phyloP scores from a whole-genome alignment of 768 basidiomycete species.

The Mycena maculata region DNA sequence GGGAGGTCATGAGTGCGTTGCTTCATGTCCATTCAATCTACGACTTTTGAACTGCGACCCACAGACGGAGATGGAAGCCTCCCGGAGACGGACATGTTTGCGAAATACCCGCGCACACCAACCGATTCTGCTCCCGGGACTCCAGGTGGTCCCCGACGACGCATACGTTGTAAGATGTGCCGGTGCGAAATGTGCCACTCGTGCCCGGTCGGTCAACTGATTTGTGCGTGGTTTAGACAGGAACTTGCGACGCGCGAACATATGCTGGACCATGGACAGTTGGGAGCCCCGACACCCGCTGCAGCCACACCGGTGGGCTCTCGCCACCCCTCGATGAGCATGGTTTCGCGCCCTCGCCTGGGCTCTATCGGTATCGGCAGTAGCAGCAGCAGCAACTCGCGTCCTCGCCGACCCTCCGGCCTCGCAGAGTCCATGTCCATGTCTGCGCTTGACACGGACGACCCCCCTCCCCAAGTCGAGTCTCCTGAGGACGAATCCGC shows the following conservation, averaged over 20 bases:
- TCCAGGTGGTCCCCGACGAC: conserved; percentile 59
- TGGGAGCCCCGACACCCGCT: conserved; percentile 75
- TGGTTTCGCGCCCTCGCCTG: conserved; percentile 39
- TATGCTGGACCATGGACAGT: conserved; percentile 90
- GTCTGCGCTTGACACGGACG: conserved; percentile 51
- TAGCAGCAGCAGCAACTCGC: conserved; percentile 28
- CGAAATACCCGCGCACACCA: conserved; percentile 75
- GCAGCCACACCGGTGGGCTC: conserved; percentile 60
- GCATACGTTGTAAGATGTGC: conserved; percentile 94
- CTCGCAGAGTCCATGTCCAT: conserved; percentile 52
- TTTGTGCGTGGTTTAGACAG: conserved; percentile 55
- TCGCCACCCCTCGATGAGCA: conserved; percentile 44
- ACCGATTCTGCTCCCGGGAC: conserved; percentile 70
- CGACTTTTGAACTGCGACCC: not conserved
- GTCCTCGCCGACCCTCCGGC: conserved; percentile 48
- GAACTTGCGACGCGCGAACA: conserved; percentile 92
- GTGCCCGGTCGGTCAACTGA: not conserved
- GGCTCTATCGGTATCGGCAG: conserved; percentile 13
- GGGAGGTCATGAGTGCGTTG: conserved; percentile 82
- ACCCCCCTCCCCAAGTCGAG: conserved; percentile 29
- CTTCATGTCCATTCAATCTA: conserved; percentile 15
- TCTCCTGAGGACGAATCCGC: conserved; percentile 8
- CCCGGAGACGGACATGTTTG: conserved; percentile 79
- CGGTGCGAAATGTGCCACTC: conserved; percentile 55
- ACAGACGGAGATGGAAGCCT: conserved; percentile 80